Conservation (phyloP, 768 basidiomycete genomes). For the Collybia mongolica region DNA sequence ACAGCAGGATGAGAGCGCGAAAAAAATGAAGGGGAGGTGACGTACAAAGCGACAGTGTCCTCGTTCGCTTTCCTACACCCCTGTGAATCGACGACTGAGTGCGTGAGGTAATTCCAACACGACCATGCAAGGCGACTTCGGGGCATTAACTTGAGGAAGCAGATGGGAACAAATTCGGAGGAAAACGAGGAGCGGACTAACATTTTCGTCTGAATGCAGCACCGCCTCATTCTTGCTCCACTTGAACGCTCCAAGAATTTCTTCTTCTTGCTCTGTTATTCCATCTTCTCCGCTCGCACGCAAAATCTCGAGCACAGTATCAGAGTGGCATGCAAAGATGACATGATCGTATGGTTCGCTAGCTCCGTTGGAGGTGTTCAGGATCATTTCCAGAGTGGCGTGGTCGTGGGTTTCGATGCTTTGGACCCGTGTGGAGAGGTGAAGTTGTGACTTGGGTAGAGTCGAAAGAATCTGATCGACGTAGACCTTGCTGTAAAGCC, state of each 20-base stretch:
- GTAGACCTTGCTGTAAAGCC: constrained; percentile 51
- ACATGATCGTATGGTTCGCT: constrained; percentile 62
- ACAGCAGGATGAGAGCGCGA: constrained; percentile 4
- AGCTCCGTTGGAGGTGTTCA: constrained; percentile 48
- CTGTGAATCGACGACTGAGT: constrained; percentile 32
- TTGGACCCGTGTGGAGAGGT: constrained; percentile 56
- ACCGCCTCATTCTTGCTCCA: constrained; percentile 72
- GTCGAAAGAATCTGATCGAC: constrained; percentile 59
- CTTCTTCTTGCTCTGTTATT: constrained; percentile 49
- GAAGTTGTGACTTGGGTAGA: constrained; percentile 51
- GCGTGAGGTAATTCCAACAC: constrained; percentile 79
- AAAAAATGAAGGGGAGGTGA: constrained; percentile 8
- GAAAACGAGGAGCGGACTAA: constrained; percentile 27
- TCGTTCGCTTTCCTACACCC: constrained; percentile 44
- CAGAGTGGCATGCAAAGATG: constrained; percentile 73
- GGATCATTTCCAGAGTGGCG: constrained; percentile 28
- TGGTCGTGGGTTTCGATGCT: constrained; percentile 28
- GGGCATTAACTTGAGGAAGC: constrained; percentile 60
- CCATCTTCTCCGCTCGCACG: constrained; percentile 41
- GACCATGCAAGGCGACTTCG: constrained; percentile 60
- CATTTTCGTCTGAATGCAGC: constrained; percentile 61
- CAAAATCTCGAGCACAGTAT: constrained; percentile 54
- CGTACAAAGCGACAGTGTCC: constrained; percentile 62
- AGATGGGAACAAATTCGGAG: neutral
- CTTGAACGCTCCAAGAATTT: constrained; percentile 53